Base-by-base conservation (phyloP, 1,284 basidiomycete species). In the Mycena citricolor region DNA sequence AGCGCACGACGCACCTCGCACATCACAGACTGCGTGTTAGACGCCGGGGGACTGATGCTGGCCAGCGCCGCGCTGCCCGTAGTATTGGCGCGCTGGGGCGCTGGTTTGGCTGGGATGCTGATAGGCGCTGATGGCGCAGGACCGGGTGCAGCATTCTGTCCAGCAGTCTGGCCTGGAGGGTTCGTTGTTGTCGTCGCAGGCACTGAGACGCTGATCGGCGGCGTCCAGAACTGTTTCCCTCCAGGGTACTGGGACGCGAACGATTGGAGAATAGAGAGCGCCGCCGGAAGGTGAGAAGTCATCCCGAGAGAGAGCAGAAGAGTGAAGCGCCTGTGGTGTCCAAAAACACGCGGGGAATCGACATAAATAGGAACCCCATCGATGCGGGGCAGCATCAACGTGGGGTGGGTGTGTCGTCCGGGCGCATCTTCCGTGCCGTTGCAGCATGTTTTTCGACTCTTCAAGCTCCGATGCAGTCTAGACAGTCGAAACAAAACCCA, bases 261-360 rank as follows among this genome's bases (percentile, higher is more conserved):
- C 4, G 74, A 69, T 29, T 73, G 69, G 26, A 79, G 66, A 47
- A 78, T 62, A 31, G 77, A 77, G 43, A 79, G 61, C 20, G 77
- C 74, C 17, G 73, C 59, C 26, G 76, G 76, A 58, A 79, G 68
- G 52, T 65, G 61, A 33, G 74, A 63, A 41, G 68, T 62, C 73
- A 77, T 76, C 44, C 46, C 42, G 31, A 47, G 43, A 44, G 47
- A 35, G 37, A 37, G 33, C 52, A 52, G 48, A 32, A 47, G 47
- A 50, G 41, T 37, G 43, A 47, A 51, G 42, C n/a, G n/a, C n/a
- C n/a, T n/a, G n/a, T n/a, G 41, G 37, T 48, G 48, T 44, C 30
- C 52, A 56, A 47, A 49, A 49, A 49, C 49, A 46, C 36, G 41
- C 34, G 46, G 50, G 53, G 51, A 53, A 54, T 55, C 54, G n/a